phyloP scores from a whole-genome alignment of 345 rosid species.

The Hypericum androsaemum region DNA sequence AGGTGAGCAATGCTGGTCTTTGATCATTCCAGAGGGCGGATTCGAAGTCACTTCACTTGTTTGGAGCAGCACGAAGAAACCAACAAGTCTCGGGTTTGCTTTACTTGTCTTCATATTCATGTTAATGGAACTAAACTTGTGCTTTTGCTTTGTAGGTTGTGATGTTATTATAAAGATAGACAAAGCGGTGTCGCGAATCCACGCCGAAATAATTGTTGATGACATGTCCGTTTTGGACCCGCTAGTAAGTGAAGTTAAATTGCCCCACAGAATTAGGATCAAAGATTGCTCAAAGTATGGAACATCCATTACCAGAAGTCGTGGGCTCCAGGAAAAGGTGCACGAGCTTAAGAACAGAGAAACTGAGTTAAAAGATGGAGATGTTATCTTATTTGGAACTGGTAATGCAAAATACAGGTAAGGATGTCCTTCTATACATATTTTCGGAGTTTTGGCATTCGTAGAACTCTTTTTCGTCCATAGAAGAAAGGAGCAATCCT shows the following conservation, averaged over 20 bases:
- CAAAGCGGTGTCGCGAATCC: slow-evolving; percentile 83
- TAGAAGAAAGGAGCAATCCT: neutral
- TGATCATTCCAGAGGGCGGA: neutral
- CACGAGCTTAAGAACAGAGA: slow-evolving; percentile 59
- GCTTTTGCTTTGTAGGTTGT: slow-evolving; percentile 44
- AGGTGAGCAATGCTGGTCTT: neutral
- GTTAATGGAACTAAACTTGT: neutral
- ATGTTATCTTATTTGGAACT: slow-evolving; percentile 68
- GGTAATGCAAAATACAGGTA: slow-evolving; percentile 82
- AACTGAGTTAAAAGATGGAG: slow-evolving; percentile 51
- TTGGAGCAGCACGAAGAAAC: too few relatives aligned
- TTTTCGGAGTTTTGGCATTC: neutral
- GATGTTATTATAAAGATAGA: slow-evolving; percentile 68
- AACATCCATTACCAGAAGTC: slow-evolving; percentile 49
- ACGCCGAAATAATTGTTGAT: slow-evolving; percentile 66
- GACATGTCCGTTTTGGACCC: slow-evolving; percentile 29
- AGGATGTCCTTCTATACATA: neutral
- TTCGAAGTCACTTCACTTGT: too few relatives aligned
- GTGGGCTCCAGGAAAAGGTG: slow-evolving; percentile 40
- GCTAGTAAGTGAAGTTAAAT: slow-evolving; percentile 12
- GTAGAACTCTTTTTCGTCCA: neutral
- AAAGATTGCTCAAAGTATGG: slow-evolving; percentile 90
- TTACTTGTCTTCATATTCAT: too few relatives aligned
- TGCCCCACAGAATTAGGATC: slow-evolving; percentile 34
- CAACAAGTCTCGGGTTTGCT: too few relatives aligned